Evolutionary conservation across 768 basidiomycete genomes (phyloP), one percentile per base, ranked within the genome.

Genomic region (Dioszegia crocea): DNA sequence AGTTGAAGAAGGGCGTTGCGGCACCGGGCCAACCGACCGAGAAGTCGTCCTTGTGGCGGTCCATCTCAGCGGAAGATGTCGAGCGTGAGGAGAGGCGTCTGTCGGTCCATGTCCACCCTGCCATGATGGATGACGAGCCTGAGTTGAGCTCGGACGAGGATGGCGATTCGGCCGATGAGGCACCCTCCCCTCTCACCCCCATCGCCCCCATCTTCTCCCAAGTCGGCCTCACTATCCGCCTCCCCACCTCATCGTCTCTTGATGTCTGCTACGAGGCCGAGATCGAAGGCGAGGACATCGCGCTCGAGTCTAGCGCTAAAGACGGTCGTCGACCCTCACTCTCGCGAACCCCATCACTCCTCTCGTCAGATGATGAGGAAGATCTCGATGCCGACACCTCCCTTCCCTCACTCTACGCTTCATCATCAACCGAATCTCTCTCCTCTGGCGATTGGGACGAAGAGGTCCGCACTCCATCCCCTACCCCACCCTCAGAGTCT

Each of bases 101-200:
- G 26, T n/a, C 26, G 9, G 31, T 11, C 16, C 26, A 44, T n/a
- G 17, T 57, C 30, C 69, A 68, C 53, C 64, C 66, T 10, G 61
- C 63, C 9, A 68, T 68, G 67, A 60, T 64, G 64, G 62, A 60
- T 29, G 44, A 56, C 4, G 54, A 27, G 8, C 23, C 57, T 5
- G 56, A 39, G 30, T 36, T 27, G 45, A 23, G 16, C 4, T 58
- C 57, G 40, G 48, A 50, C 10, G 46, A 40, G 4, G 54, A 56
- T 19, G 11, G 14, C 17, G 52, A 54, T 33, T 33, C 33, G 36
- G 29, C 39, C 23, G 21, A 21, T n/a, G 52, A 54, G 3, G 29
- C n/a, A 4, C 4, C 29, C 1, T 30, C 54, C 8, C 56, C 47
- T 48, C 4, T 44, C 47, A 58, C 57, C 17, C 57, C 57, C 21